phyloP scores from a whole-genome alignment of 108 stramenopile genomes.

The Aureococcus anophagefferens region DNA sequence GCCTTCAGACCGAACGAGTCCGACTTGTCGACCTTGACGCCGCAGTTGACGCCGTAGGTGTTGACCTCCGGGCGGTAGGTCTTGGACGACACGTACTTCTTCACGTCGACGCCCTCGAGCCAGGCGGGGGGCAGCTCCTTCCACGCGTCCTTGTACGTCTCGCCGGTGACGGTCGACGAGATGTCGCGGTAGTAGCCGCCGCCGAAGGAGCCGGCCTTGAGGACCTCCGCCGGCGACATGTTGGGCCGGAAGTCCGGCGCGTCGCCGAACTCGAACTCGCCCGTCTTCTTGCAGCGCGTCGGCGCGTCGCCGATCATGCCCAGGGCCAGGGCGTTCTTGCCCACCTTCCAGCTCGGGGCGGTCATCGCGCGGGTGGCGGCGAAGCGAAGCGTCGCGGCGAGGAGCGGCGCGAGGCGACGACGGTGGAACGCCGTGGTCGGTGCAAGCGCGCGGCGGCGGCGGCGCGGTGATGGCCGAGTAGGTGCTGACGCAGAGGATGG shows the following conservation, averaged over 20 bases:
- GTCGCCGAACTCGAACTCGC: background rate
- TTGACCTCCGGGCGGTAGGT: conserved; percentile 62
- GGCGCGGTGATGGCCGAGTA: no score
- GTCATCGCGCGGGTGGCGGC: no score
- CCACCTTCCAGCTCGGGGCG: no score
- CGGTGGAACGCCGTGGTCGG: no score
- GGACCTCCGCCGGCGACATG: conserved; percentile 78
- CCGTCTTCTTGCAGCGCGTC: background rate
- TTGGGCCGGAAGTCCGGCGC: conserved; percentile 66
- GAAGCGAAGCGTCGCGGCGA: no score
- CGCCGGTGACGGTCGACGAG: conserved; percentile 65
- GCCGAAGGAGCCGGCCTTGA: conserved; percentile 80
- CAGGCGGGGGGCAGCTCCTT: conserved; percentile 58
- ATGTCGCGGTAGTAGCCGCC: conserved; percentile 93
- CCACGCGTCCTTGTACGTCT: conserved; percentile 43
- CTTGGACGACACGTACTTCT: conserved; percentile 48
- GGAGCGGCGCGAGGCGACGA: no score
- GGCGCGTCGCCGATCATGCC: background rate
- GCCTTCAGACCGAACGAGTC: conserved; percentile 12
- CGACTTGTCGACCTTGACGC: conserved; percentile 75
- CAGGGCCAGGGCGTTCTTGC: no score
- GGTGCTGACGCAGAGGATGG: no score
- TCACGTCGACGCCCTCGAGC: conserved; percentile 58
- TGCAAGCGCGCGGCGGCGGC: no score
- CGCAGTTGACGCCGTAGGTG: conserved; percentile 81